Evolutionary conservation across 2,329 filamentous ascomycete species (phyloP).

Genomic region (Verticillium albo-atrum): DNA sequence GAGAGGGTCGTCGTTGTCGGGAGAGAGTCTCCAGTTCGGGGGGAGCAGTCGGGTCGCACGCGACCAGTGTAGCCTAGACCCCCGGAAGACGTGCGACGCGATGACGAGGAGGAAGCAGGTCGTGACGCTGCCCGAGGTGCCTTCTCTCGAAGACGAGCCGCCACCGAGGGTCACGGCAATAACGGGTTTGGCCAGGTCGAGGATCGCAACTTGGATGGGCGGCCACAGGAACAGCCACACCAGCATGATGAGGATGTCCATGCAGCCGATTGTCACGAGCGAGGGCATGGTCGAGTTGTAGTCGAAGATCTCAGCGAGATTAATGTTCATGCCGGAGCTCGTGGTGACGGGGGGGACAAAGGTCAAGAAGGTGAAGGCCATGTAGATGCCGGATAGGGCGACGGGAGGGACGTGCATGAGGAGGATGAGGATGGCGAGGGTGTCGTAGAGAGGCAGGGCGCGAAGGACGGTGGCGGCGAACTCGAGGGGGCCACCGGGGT

Average conservation of each 20-base stretch:
- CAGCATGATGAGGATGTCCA: conserved; percentile 78
- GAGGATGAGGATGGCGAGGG: conserved; percentile 93
- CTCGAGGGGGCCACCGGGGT: conserved; percentile 69
- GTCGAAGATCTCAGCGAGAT: conserved; percentile 88
- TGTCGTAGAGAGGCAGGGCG: conserved; percentile 88
- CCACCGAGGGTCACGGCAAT: conserved; percentile 89
- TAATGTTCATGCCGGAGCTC: conserved; percentile 73
- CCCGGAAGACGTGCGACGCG: conserved; percentile 46
- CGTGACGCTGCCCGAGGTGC: conserved; percentile 66
- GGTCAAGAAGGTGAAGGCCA: conserved; percentile 87
- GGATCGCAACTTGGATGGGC: conserved; percentile 79
- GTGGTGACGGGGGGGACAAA: conserved; percentile 82
- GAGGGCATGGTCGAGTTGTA: conserved; percentile 82
- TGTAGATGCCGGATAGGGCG: conserved; percentile 82
- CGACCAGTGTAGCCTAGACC: conserved; percentile 44
- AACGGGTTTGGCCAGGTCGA: conserved; percentile 89
- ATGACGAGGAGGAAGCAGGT: conserved; percentile 67
- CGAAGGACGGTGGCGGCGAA: conserved; percentile 81
- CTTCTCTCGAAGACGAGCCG: conserved; percentile 64
- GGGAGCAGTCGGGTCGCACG: conserved; percentile 41
- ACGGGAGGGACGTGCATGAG: conserved; percentile 88
- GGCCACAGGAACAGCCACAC: conserved; percentile 87
- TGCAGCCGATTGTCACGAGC: conserved; percentile 75
- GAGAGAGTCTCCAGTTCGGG: conserved; percentile 39
- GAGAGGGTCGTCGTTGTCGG: conserved; percentile 42